Evolutionary conservation across 495 filamentous ascomycete species (phyloP).

Genomic region (Mycothermus thermophilus): DNA sequence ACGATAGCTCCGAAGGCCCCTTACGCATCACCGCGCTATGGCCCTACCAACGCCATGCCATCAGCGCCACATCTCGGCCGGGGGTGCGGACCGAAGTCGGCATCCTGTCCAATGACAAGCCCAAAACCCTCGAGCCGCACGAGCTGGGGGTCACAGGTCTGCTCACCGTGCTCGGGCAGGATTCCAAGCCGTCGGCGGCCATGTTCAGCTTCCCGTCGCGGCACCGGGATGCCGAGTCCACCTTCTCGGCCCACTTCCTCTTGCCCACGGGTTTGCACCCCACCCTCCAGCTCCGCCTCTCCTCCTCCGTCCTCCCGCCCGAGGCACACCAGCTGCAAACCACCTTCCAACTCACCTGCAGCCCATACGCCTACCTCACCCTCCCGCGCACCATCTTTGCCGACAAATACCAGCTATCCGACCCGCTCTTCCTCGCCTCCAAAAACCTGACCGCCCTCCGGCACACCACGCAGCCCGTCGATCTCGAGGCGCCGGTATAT

Average conservation of each 20-base stretch:
- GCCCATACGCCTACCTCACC: conserved; percentile 70
- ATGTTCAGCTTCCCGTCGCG: conserved; percentile 85
- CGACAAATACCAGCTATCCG: conserved; percentile 57
- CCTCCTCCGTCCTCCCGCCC: conserved; percentile 25
- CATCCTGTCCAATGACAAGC: conserved; percentile 53
- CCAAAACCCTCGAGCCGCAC: conserved; percentile 44
- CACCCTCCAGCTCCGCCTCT: conserved; percentile 48
- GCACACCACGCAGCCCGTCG: conserved; percentile 62
- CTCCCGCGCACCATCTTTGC: conserved; percentile 74
- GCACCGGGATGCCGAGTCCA: conserved; percentile 46
- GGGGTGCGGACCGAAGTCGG: conserved; percentile 57
- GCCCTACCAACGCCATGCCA: conserved; percentile 30
- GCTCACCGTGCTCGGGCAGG: conserved; percentile 64
- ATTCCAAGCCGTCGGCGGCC: conserved; percentile 49
- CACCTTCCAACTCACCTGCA: too few relatives aligned
- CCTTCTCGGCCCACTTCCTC: conserved; percentile 41
- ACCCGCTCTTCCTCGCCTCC: conserved; percentile 35
- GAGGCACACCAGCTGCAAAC: conserved; percentile 21
- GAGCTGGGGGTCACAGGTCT: conserved; percentile 68
- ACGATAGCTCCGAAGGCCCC: conserved; percentile 54
- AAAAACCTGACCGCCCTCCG: conserved; percentile 59
- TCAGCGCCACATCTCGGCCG: conserved; percentile 23
- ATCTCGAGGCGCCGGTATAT: conserved; percentile 89
- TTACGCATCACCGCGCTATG: conserved; percentile 50
- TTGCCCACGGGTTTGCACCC: conserved; percentile 80